These are phyloP conservation scores for Paecilomyces dactylethromorphus DNA, from an alignment of 2,329 filamentous ascomycete species.

Conservation along the genomic window DNA sequence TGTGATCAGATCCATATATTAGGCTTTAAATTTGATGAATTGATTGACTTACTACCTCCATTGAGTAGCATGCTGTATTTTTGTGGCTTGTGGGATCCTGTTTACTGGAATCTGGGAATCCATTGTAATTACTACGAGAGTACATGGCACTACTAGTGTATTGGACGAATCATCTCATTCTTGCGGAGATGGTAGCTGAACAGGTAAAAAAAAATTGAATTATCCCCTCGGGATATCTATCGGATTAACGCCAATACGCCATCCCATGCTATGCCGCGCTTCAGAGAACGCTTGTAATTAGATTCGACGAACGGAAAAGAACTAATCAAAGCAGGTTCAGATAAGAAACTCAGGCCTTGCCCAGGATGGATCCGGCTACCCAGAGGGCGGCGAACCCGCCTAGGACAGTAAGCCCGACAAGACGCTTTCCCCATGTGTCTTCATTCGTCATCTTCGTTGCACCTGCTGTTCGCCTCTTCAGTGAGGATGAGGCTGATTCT, in stretches of 20 bases:
- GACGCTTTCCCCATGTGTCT: slow-evolving; percentile 55
- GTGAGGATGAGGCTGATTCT: not conserved
- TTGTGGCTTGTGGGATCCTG: not conserved
- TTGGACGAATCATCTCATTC: not conserved
- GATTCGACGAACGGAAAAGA: not conserved
- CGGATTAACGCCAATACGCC: not conserved
- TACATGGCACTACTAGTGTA: not conserved
- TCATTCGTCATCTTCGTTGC: slow-evolving; percentile 58
- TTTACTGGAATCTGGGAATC: not conserved
- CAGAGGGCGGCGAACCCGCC: slow-evolving; percentile 29
- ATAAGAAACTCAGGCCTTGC: slow-evolving; percentile 10
- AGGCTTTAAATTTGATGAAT: not conserved
- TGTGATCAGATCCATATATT: not conserved
- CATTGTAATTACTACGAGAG: not conserved
- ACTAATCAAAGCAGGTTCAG: not conserved
- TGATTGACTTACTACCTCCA: not conserved
- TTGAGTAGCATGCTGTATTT: not conserved
- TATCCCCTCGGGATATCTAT: not conserved
- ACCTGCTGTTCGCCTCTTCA: slow-evolving; percentile 35
- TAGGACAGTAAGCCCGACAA: slow-evolving; percentile 28
- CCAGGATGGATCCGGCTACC: slow-evolving; percentile 29
- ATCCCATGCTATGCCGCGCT: not conserved
- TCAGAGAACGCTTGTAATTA: not conserved
- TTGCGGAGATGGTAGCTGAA: not conserved
- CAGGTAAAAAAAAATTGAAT: not conserved